Evolutionary conservation across 176 grass and related monocot genomes (phyloP).

Genomic region (Zizania latifolia): DNA sequence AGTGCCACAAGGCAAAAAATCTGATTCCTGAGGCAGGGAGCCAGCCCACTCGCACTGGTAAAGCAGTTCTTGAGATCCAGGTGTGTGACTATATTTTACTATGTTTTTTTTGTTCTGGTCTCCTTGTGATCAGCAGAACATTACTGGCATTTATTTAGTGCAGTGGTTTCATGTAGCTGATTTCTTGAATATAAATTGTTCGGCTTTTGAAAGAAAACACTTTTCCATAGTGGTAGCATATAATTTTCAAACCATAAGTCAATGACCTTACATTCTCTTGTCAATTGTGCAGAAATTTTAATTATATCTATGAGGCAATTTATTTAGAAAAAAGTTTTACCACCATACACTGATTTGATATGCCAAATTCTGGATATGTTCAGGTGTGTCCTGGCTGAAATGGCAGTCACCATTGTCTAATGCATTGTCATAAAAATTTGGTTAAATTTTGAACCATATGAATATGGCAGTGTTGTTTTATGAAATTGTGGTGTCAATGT

Average conservation of each 20-base stretch:
- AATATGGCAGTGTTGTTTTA: too few relatives aligned
- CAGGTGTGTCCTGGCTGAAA: not conserved
- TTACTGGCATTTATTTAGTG: not conserved
- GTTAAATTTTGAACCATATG: too few relatives aligned
- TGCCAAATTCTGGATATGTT: not conserved
- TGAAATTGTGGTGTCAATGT: too few relatives aligned
- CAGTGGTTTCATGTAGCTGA: not conserved
- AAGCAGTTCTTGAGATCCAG: constrained; percentile 92
- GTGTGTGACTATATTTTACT: not conserved
- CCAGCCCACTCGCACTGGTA: constrained; percentile 76
- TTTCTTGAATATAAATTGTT: not conserved
- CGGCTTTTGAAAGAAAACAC: not conserved
- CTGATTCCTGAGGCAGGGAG: constrained; percentile 75
- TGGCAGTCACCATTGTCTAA: not conserved
- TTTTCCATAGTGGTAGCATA: not conserved
- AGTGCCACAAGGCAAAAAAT: constrained; percentile 99
- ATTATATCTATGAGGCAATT: not conserved
- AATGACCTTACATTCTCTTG: not conserved
- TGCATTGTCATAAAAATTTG: too few relatives aligned
- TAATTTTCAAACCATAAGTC: constrained; percentile 1
- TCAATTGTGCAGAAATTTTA: not conserved
- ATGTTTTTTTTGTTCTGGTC: constrained; percentile 14
- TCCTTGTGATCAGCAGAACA: constrained; percentile 2
- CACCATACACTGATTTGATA: not conserved
- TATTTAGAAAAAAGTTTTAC: not conserved